A percentile compares a stretch with the other conserved stretches of the same genome.
Evolutionary conservation across 2,329 filamentous ascomycete genomes (phyloP).

Genomic region (Aquanectria penicillioides): DNA sequence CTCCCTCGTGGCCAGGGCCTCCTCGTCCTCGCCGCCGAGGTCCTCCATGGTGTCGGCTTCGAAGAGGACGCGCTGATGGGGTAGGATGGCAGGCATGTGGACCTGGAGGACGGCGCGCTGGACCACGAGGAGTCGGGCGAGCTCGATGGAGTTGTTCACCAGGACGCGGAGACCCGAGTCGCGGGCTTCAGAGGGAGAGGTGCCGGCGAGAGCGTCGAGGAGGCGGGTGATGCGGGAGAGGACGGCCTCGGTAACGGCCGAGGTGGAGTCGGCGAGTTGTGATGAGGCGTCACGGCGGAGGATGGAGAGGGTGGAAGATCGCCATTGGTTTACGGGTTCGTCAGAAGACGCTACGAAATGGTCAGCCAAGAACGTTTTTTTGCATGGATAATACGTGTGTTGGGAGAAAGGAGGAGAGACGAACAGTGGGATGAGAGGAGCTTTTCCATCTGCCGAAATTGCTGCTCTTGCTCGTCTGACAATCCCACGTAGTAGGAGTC

Average conservation of each 20-base stretch:
- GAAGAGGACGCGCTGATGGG: conserved; percentile 66
- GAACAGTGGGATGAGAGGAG: conserved; percentile 40
- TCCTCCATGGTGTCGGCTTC: conserved; percentile 72
- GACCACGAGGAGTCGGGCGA: conserved; percentile 65
- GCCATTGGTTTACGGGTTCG: conserved; percentile 72
- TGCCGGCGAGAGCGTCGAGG: conserved; percentile 59
- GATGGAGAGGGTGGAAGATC: conserved; percentile 70
- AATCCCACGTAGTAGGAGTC: conserved; percentile 72
- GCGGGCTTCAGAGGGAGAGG: conserved; percentile 52
- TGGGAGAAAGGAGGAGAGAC: not conserved
- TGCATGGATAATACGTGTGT: conserved; percentile 9
- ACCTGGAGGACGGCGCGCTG: conserved; percentile 69
- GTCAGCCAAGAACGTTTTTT: conserved; percentile 12
- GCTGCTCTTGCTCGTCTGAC: conserved; percentile 60
- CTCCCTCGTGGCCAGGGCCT: conserved; percentile 60
- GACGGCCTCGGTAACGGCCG: conserved; percentile 53
- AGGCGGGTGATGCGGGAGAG: conserved; percentile 59
- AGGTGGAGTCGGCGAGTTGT: conserved; percentile 58
- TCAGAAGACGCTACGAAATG: conserved; percentile 54
- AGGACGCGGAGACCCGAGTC: conserved; percentile 64
- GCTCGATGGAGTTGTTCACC: conserved; percentile 62
- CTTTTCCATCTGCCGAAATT: conserved; percentile 61
- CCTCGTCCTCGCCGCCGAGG: conserved; percentile 70
- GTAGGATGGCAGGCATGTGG: conserved; percentile 62
- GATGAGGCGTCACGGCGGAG: conserved; percentile 63